These are phyloP conservation scores for Rickenella mellea DNA, from an alignment of 768 basidiomycete genomes.

Conservation along the genomic window DNA sequence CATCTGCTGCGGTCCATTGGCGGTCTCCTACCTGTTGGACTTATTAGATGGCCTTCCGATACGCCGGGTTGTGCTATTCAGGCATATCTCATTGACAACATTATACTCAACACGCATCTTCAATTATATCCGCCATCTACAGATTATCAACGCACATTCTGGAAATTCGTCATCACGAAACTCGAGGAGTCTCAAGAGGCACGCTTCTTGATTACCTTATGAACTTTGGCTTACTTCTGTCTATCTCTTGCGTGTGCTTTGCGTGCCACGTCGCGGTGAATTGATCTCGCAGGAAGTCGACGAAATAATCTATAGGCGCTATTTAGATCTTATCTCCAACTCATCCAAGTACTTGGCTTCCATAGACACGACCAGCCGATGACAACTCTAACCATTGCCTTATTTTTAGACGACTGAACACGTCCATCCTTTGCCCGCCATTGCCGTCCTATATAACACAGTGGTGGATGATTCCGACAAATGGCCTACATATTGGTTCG, in stretches of 20 bases:
- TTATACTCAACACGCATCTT: constrained; percentile 48
- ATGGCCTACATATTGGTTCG: neutral
- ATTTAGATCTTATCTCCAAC: constrained; percentile 34
- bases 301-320: constrained; percentile 52
- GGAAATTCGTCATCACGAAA: constrained; percentile 58
- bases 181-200: constrained; percentile 29
- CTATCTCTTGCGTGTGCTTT: too few relatives aligned
- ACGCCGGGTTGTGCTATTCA: constrained; percentile 35
- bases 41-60: constrained; percentile 30
- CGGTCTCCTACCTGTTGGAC: constrained; percentile 35
- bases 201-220: constrained; percentile 2
- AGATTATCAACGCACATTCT: constrained; percentile 56
- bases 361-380: constrained; percentile 14
- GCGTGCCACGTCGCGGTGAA: too few relatives aligned
- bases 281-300: constrained; percentile 56
- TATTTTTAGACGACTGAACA: too few relatives aligned
- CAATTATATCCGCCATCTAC: constrained; percentile 49
- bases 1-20: constrained; percentile 42
- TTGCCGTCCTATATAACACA: constrained; percentile 56
- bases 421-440: constrained; percentile 30
- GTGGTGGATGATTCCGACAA: constrained; percentile 35
- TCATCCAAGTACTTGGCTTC: constrained; percentile 20
- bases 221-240: constrained; percentile 8
- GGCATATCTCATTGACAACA: constrained; percentile 38
- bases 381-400: constrained; percentile 18